These are phyloP conservation scores for Coemansia sp. DNA, from an alignment of 192 early-diverging fungal genomes.

Conservation along the genomic window DNA sequence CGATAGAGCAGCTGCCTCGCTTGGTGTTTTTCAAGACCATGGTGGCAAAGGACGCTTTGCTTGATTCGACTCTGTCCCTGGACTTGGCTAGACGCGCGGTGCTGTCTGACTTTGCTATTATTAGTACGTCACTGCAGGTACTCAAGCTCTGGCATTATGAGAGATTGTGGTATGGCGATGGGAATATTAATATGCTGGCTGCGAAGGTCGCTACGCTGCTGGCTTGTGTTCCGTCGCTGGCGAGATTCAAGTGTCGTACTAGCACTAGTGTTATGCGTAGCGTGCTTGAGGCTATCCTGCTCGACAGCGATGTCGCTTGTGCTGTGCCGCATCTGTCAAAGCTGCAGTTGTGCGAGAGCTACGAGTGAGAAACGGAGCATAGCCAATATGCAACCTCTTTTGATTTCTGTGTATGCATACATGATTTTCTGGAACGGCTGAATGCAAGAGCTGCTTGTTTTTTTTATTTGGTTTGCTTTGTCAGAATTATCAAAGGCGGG, in stretches of 20 bases:
- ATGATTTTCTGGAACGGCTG: background rate
- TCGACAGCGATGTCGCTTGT: background rate
- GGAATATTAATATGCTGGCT: constrained; percentile 8
- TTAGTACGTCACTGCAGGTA: constrained; percentile 19
- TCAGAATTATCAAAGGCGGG: background rate
- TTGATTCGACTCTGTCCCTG: constrained; percentile 5
- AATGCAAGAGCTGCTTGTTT: background rate
- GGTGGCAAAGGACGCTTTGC: constrained; percentile 10
- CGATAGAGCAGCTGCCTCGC: constrained; percentile 17
- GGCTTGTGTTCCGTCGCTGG: constrained; percentile 25
- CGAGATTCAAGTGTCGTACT: constrained; percentile 8
- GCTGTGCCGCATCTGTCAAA: constrained; percentile 12
- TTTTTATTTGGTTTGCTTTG: background rate
- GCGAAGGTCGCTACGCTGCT: constrained; percentile 14
- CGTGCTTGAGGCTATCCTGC: constrained; percentile 4
- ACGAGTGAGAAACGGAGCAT: constrained; percentile 14
- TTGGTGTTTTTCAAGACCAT: constrained; percentile 22
- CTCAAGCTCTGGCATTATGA: constrained; percentile 31
- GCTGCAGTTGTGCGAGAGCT: constrained; percentile 21
- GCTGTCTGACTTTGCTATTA: background rate
- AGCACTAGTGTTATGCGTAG: constrained; percentile 8
- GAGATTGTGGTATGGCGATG: constrained; percentile 11
- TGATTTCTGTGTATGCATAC: no score
- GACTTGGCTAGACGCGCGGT: constrained; percentile 3
- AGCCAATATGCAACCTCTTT: no score